Evolutionary conservation across 2,329 filamentous ascomycete species (phyloP).

Genomic region (Penicillium sp.): DNA sequence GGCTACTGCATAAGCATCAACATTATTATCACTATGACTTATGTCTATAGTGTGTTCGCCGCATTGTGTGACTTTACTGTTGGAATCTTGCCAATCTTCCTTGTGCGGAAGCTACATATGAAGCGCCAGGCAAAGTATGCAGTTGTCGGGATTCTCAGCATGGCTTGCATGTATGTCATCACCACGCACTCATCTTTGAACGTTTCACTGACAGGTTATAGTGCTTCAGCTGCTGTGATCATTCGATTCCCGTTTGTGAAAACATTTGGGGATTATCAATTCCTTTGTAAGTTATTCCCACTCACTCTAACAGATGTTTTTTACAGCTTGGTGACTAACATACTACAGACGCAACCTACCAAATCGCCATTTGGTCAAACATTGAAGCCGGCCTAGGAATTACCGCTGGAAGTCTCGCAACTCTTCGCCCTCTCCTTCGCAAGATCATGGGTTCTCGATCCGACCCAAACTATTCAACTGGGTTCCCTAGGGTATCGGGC

Average conservation of each 20-base stretch:
- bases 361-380: slow-evolving; percentile 47
- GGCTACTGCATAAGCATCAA: slow-evolving; percentile 48
- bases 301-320: not conserved
- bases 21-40: slow-evolving; percentile 39
- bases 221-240: slow-evolving; percentile 51
- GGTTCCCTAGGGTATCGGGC: slow-evolving; percentile 22
- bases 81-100: slow-evolving; percentile 56
- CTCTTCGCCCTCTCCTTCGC: slow-evolving; percentile 53
- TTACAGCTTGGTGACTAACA: not conserved
- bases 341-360: slow-evolving; percentile 45
- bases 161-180: slow-evolving; percentile 56
- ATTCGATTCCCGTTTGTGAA: slow-evolving; percentile 49
- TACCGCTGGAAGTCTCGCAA: slow-evolving; percentile 53
- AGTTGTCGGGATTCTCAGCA: slow-evolving; percentile 57
- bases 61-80: slow-evolving; percentile 56
- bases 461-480: slow-evolving; percentile 24
- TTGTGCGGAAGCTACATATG: slow-evolving; percentile 63
- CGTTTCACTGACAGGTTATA: slow-evolving; percentile 12
- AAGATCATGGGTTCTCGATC: slow-evolving; percentile 28
- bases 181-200: slow-evolving; percentile 11
- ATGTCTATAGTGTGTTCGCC: slow-evolving; percentile 38
- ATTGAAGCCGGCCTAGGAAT: slow-evolving; percentile 44
- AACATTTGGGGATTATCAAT: slow-evolving; percentile 43
- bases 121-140: slow-evolving; percentile 56
- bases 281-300: slow-evolving; percentile 31